Percentiles rank a stretch among this genome's conserved stretches.
Conservation (phyloP, 352 stramenopile species). For the Phytophthora citrophthora region DNA sequence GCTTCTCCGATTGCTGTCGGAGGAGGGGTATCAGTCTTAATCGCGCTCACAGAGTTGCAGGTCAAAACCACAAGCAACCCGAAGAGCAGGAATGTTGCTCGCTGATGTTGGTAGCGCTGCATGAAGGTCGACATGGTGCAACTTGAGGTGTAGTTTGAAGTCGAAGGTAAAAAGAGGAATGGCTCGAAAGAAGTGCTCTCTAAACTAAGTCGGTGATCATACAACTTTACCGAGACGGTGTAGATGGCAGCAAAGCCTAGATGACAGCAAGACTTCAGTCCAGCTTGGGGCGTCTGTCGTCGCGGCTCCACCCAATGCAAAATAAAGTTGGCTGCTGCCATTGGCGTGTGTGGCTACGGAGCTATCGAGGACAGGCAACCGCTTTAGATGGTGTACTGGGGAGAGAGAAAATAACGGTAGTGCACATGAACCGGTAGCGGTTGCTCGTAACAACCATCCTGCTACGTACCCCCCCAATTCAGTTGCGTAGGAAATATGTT, state of each 20-base stretch:
- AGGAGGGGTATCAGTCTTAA: not conserved
- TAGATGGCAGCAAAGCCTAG: not conserved
- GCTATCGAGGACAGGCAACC: conserved; percentile 12
- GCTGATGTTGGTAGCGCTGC: conserved; percentile 16
- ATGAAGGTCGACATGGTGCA: conserved; percentile 11
- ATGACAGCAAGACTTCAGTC: conserved; percentile 9
- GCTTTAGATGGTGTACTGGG: not conserved
- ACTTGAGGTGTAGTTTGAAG: conserved; percentile 12
- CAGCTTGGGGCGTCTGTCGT: conserved; percentile 12
- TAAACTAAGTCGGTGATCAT: not conserved
- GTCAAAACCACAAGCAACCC: conserved; percentile 6
- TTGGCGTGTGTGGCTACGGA: conserved; percentile 11
- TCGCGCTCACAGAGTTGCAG: conserved; percentile 4
- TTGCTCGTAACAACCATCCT: not conserved
- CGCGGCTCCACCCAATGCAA: conserved; percentile 5
- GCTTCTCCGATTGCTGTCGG: conserved; percentile 2
- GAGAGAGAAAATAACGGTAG: conserved; percentile 11
- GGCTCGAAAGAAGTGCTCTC: conserved; percentile 2
- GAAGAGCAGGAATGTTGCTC: conserved; percentile 15
- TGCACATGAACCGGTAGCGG: not conserved
- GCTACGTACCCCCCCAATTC: not conserved
- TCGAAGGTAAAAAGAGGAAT: conserved; percentile 30
- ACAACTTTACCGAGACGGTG: no score
- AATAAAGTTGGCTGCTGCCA: conserved; percentile 8
- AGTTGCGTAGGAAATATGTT: not conserved